Base-by-base conservation (phyloP, 2,329 filamentous ascomycete species). In the Colletotrichum nymphaeae region DNA sequence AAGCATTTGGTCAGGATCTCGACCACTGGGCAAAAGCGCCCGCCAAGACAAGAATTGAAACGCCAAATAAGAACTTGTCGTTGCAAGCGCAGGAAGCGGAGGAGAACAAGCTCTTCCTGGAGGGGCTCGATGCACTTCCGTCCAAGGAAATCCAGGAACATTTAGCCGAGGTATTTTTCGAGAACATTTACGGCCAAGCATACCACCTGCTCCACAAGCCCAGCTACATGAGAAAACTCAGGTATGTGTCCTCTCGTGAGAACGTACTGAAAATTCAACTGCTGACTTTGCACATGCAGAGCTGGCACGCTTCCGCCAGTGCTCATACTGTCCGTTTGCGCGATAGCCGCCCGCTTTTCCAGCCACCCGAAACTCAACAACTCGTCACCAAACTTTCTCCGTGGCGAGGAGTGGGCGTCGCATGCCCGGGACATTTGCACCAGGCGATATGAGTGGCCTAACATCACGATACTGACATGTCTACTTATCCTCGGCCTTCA, bases 161-260 rank as follows among this genome's bases (percentile, higher is more conserved):
- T 82, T 88, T 99, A 6, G 93, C 95, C 22, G 95, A 98, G 78
- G 92, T 98, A 0, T 99, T 97, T 80, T 99, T 98, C 79, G 96
- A 98, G 79, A 95, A 93, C 78, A 90, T 98, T 1, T 98, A 99
- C 80, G 97, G 97, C 9, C 97, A 98, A 80, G 94, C 95, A 42
- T 99, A 98, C 81, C 94, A 97, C 76, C 86, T 99, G 24, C 89
- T 99, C 11, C 97, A 99, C 83, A 98, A 98, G 81, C 96, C 97
- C 49, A 98, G 95, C 81, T 98, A 97, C 81, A 98, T 98, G 93
- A 90, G 95, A 73, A 95, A 95, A 78, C 82, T 97, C 67, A 91
- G 88, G 92, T 93, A 83, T 75, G 90, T 85, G 24, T n/a, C n/a
- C 7, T 49, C 19, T 24, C 26, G 32, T 28, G 32, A 24, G 8